A percentile compares a stretch with the other conserved stretches of the same genome.
Conservation (phyloP, 2,329 filamentous ascomycete species). For the Parastagonospora avenae region DNA sequence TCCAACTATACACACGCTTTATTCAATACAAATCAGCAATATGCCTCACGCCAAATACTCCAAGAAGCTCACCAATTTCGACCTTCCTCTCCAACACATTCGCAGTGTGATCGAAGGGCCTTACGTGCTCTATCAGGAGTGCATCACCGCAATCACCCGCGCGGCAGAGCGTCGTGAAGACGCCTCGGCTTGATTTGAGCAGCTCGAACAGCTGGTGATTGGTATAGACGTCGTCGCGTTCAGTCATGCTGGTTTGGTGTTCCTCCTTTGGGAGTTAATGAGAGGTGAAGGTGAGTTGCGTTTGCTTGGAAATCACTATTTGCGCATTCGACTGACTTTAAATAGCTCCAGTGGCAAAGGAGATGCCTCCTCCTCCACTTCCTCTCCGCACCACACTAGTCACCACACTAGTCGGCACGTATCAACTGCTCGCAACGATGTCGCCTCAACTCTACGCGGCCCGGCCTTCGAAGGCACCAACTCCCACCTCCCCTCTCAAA, state of each 20-base stretch:
- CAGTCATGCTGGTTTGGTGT: constrained; percentile 19
- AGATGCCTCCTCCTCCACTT: background rate
- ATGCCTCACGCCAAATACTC: constrained; percentile 29
- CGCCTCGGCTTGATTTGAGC: constrained; percentile 14
- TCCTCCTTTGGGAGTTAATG: constrained; percentile 12
- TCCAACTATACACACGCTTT: background rate
- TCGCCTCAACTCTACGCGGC: background rate
- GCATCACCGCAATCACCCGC: constrained; percentile 5
- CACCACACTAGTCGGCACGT: constrained; percentile 41
- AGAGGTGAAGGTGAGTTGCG: constrained; percentile 82
- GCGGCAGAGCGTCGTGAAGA: constrained; percentile 7
- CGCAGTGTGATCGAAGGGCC: constrained; percentile 12
- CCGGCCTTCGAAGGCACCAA: background rate
- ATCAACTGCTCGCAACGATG: background rate
- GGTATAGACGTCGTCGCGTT: background rate
- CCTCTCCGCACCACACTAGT: constrained; percentile 53
- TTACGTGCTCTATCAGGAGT: constrained; percentile 22
- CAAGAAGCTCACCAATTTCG: constrained; percentile 46
- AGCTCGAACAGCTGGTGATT: constrained; percentile 14
- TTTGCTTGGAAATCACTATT: constrained; percentile 78
- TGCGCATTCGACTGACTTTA: background rate
- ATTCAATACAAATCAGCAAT: background rate
- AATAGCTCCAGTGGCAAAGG: background rate
- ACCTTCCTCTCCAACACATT: constrained; percentile 11
- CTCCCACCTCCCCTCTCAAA: background rate